Evolutionary conservation across 2,329 filamentous ascomycete genomes (phyloP).

Genomic region (Exophiala sp.): DNA sequence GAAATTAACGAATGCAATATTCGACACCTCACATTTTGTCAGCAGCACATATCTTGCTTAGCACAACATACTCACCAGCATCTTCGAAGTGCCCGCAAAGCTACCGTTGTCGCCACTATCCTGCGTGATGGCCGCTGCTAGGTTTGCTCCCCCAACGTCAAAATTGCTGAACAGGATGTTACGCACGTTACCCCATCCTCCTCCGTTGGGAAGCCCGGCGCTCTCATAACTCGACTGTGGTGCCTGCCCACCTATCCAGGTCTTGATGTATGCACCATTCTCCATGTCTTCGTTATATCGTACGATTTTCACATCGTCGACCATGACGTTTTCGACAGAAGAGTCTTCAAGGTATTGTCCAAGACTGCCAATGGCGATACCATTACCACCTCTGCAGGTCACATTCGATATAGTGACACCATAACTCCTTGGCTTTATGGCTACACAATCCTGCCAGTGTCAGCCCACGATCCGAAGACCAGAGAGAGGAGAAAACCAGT

Average conservation of each 20-base stretch:
- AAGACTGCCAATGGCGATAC: slow-evolving; percentile 50
- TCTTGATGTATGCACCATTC: slow-evolving; percentile 55
- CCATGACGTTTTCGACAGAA: slow-evolving; percentile 48
- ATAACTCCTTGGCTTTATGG: slow-evolving; percentile 60
- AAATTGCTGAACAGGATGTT: slow-evolving; percentile 55
- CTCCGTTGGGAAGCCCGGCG: slow-evolving; percentile 48
- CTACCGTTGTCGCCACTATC: slow-evolving; percentile 51
- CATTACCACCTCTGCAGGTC: slow-evolving; percentile 54
- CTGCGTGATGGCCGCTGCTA: slow-evolving; percentile 46
- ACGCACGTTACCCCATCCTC: slow-evolving; percentile 52
- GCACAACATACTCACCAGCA: slow-evolving; percentile 40
- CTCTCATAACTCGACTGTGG: slow-evolving; percentile 50
- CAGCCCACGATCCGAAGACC: not conserved
- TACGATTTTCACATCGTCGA: slow-evolving; percentile 48
- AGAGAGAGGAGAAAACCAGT: not conserved
- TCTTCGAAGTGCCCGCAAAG: slow-evolving; percentile 47
- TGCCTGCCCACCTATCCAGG: slow-evolving; percentile 51
- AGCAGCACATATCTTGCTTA: not conserved
- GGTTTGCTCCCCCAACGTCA: slow-evolving; percentile 44
- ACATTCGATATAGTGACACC: slow-evolving; percentile 54
- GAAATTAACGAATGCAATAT: not conserved
- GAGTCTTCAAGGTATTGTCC: slow-evolving; percentile 56
- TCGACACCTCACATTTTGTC: not conserved
- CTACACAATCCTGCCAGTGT: slow-evolving; percentile 50
- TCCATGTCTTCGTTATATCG: slow-evolving; percentile 48